Evolutionary conservation across 257 asterid species (phyloP), one percentile per base, ranked within the genome.

Genomic region (Galeopsis tetrahit): DNA sequence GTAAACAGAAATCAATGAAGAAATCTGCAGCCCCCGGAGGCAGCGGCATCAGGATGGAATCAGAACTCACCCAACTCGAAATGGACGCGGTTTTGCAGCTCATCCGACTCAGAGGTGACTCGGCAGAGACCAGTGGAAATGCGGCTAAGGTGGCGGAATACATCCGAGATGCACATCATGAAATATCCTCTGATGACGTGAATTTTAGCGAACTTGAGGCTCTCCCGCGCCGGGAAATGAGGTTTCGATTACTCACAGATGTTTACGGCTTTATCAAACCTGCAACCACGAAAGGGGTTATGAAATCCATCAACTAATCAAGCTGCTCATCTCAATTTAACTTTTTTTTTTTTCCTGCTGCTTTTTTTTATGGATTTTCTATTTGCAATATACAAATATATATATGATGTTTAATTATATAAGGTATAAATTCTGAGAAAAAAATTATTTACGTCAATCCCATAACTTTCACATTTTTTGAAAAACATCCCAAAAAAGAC

Each of bases 41-140:
- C 57, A 67, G 48, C 53, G 73, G 39, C 69, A 58, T 63, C 78
- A 79, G 71, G 77, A 71, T 68, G 81, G 76, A 63, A 10, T 77
- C 77, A 44, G 77, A 59, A 10, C 77, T 84, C 8, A 77, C 89
- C 6, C 86, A 80, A 6, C 84, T 90, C 36, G 96, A 89, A 75
- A 66, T 89, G 76, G 87, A 87, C 80, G 96, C 90, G 40, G 94
- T 89, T 7, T 52, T 87, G 66, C 94, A 78, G 80, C 84, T 87
- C 38, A 87, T 87, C 78, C 96, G 87, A 72, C 94, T 89, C 69
- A 89, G 92, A 88, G 89, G 92, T 75, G 89, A 85, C 77, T 86
- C 88, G 43, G 80, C 69, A 53, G 68, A 63, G 46, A 77, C 40
- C 68, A 64, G 74, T 17, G 77, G 75, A 4, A 77, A 69, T 8